Conservation (phyloP, 2,329 filamentous ascomycete genomes). For the Talaromyces pinophilus region DNA sequence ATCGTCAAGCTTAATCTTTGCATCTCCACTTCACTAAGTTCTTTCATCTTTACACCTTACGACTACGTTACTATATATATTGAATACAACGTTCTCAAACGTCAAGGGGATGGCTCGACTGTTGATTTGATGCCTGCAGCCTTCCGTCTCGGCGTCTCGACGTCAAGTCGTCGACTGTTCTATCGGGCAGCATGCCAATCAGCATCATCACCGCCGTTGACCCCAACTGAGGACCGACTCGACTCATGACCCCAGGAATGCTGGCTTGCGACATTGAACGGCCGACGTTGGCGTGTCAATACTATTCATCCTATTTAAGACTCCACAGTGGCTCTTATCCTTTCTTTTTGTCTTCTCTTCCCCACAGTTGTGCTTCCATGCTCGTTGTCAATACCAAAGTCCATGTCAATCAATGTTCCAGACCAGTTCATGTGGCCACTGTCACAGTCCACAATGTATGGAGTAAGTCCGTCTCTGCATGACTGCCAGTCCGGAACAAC, state of each 20-base stretch:
- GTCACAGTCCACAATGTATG: not conserved
- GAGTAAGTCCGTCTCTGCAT: slow-evolving; percentile 11
- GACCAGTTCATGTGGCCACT: not conserved
- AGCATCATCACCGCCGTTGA: slow-evolving; percentile 3
- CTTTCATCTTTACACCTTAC: not conserved
- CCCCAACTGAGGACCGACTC: not conserved
- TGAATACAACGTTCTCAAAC: not conserved
- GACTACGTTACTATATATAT: not conserved
- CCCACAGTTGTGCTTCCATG: slow-evolving; percentile 16
- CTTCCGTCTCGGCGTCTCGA: slow-evolving; percentile 1
- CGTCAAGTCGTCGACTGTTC: not conserved
- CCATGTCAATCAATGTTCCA: not conserved
- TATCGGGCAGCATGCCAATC: slow-evolving; percentile 3
- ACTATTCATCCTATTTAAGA: not conserved
- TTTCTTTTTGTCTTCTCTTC: slow-evolving; percentile 5
- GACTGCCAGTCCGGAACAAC: not conserved
- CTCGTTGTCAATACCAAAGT: not conserved
- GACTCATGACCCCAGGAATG: not conserved
- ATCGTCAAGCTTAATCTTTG: slow-evolving; percentile 16
- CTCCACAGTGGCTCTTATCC: slow-evolving; percentile 10
- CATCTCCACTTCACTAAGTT: slow-evolving; percentile 1
- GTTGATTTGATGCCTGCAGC: not conserved
- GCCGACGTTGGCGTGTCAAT: not conserved
- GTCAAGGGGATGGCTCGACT: not conserved
- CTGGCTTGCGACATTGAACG: slow-evolving; percentile 4